A percentile compares a stretch with the other conserved stretches of the same genome.
Evolutionary conservation across 495 filamentous ascomycete species (phyloP).

Genomic region (Hypoxylon rickii): DNA sequence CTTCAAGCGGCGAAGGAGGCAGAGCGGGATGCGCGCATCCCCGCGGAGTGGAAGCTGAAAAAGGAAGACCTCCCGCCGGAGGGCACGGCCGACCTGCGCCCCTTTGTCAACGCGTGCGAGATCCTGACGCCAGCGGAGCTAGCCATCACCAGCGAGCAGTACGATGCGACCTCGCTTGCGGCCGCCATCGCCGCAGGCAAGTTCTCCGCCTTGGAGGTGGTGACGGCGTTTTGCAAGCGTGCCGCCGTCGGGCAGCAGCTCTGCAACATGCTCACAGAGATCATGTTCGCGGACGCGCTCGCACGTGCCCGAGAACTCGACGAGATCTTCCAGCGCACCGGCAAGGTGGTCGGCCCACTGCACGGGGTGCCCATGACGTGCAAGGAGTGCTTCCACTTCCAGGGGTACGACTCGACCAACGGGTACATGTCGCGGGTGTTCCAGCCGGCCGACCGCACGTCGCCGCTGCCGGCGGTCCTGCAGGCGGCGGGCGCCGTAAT

Average conservation of each 20-base stretch:
- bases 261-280: slow-evolving; percentile 59
- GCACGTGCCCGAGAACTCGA: slow-evolving; percentile 62
- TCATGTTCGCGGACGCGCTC: slow-evolving; percentile 65
- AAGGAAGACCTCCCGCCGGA: slow-evolving; percentile 19
- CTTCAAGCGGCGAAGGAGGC: slow-evolving; percentile 26
- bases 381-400: slow-evolving; percentile 69
- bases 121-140: slow-evolving; percentile 23
- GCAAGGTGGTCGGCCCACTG: slow-evolving; percentile 61
- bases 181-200: slow-evolving; percentile 29
- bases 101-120: slow-evolving; percentile 18
- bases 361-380: slow-evolving; percentile 70
- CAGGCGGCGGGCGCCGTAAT: slow-evolving; percentile 55
- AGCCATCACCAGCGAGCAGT: slow-evolving; percentile 23
- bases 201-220: slow-evolving; percentile 50
- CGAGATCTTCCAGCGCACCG: slow-evolving; percentile 49
- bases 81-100: slow-evolving; percentile 27
- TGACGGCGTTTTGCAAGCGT: slow-evolving; percentile 54
- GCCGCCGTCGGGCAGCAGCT: slow-evolving; percentile 49
- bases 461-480: slow-evolving; percentile 44
- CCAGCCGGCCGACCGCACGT: slow-evolving; percentile 48
- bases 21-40: slow-evolving; percentile 29
- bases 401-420: slow-evolving; percentile 59
- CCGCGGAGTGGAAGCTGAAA: slow-evolving; percentile 32
- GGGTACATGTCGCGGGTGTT: slow-evolving; percentile 62
- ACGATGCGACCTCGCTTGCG: slow-evolving; percentile 29